Evolutionary conservation across 495 filamentous ascomycete genomes (phyloP).

Genomic region (Xylaria cubensis): DNA sequence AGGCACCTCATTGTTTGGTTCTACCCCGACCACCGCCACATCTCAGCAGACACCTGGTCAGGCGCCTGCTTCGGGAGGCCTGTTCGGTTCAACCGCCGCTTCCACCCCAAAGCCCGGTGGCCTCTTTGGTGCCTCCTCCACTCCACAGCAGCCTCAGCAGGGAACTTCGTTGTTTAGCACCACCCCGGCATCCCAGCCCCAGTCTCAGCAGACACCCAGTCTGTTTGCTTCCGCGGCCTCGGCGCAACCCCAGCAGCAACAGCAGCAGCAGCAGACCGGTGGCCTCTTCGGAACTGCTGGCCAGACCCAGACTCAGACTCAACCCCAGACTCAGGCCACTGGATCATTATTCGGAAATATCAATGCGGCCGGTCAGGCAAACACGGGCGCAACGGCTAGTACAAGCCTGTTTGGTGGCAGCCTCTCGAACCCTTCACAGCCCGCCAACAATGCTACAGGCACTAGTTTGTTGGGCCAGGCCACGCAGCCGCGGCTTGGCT

Average conservation of each 20-base stretch:
- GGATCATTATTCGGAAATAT: slow-evolving; percentile 54
- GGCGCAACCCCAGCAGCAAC: slow-evolving; percentile 42
- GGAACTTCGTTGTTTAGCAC: slow-evolving; percentile 38
- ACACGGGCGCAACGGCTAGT: slow-evolving; percentile 39
- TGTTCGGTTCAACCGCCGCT: slow-evolving; percentile 39
- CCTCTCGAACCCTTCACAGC: slow-evolving; percentile 28
- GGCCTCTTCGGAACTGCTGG: slow-evolving; percentile 45
- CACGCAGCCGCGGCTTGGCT: slow-evolving; percentile 43
- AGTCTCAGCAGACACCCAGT: slow-evolving; percentile 29
- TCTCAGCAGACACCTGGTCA: slow-evolving; percentile 39
- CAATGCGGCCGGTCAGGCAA: slow-evolving; percentile 43
- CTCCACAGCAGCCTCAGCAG: slow-evolving; percentile 48
- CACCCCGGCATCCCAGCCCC: slow-evolving; percentile 28
- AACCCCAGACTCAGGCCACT: slow-evolving; percentile 41
- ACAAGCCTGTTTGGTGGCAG: slow-evolving; percentile 41
- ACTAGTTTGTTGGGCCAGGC: slow-evolving; percentile 38
- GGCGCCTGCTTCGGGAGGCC: slow-evolving; percentile 41
- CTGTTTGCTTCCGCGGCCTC: slow-evolving; percentile 27
- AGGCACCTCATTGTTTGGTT: slow-evolving; percentile 39
- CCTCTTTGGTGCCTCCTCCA: slow-evolving; percentile 58
- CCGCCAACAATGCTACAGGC: slow-evolving; percentile 31
- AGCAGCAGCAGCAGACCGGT: slow-evolving; percentile 41
- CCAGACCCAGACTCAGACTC: slow-evolving; percentile 27
- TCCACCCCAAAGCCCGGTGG: slow-evolving; percentile 54
- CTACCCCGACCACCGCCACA: slow-evolving; percentile 34